Evolutionary conservation across 768 basidiomycete species (phyloP), one percentile per base, ranked within the genome.

Genomic region (Ramaria rubella): DNA sequence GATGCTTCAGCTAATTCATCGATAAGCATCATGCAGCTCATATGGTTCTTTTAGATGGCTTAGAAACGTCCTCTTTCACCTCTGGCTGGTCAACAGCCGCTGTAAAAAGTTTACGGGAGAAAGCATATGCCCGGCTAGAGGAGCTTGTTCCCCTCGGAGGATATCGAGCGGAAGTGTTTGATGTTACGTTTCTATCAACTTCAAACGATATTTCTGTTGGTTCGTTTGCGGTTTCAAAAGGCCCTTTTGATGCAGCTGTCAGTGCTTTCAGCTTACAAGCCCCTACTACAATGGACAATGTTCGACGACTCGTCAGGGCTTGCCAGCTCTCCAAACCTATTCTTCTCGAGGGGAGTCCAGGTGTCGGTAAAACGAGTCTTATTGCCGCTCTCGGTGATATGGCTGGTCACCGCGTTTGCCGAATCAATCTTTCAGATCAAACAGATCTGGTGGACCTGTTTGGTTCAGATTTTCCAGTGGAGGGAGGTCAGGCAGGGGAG

Each of bases 381-480:
- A 75, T 98, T 49, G 78, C 85, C 17, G 95, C 96, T 8, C 75
- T 99, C 11, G 93, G 94, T 23, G 84, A 83, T 59, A 72, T 87
- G 4, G 75, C 85, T 36, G 91, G 93, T 17, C 82, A 93, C 65
- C 71, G 77, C 27, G 76, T 98, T 29, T 90, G 85, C 67, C 86
- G 96, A 21, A 94, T 99, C 77, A 99, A 99, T 70, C 73, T 99
- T 21, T 98, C 96, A 4, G 96, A 99, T 63, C 96, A 99, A 68
- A 98, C 95, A 0, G 96, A 99, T 67, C 78, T 99, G 24, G 83
- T 92, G 56, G 96, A 99, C 64, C 77, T 99, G 11, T 97, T 98
- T 63, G 96, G 96, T 8, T 91, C 93, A 23, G 96, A 99, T 68
- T 77, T 98, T 6, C 96, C 96, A 6, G 86, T 94, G 5, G 94